Percentiles rank a stretch among this genome's conserved stretches.
These are phyloP conservation scores for Microcyclospora pomicola DNA, from an alignment of 2,329 filamentous ascomycete genomes.

Conservation along the genomic window DNA sequence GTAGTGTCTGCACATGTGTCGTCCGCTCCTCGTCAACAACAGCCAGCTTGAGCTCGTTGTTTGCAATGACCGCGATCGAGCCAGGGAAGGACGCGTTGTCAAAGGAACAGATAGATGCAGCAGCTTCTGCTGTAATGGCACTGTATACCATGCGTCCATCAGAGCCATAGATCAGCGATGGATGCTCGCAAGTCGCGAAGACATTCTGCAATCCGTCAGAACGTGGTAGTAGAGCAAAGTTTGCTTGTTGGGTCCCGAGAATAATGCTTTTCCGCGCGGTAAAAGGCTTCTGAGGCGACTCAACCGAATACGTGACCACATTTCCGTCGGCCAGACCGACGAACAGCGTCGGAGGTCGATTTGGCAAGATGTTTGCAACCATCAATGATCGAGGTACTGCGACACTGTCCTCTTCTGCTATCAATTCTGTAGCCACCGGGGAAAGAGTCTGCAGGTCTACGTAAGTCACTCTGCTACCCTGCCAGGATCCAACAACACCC, in stretches of 20 bases:
- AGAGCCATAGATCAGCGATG: constrained; percentile 80
- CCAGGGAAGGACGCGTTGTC: constrained; percentile 64
- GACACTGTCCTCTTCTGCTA: constrained; percentile 45
- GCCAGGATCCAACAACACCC: constrained; percentile 79
- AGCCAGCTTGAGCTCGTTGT: constrained; percentile 58
- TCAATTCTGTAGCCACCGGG: constrained; percentile 48
- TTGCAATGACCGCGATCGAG: constrained; percentile 67
- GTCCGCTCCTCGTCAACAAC: constrained; percentile 70
- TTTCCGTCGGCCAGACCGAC: constrained; percentile 86
- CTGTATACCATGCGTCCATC: constrained; percentile 86
- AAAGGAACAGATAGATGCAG: constrained; percentile 69
- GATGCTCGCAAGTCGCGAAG: constrained; percentile 87
- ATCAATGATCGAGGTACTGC: constrained; percentile 74
- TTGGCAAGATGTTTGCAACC: constrained; percentile 58
- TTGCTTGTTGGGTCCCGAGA: constrained; percentile 72
- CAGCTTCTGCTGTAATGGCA: constrained; percentile 79
- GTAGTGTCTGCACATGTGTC: constrained; percentile 73
- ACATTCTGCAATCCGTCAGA: constrained; percentile 58
- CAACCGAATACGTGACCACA: constrained; percentile 69
- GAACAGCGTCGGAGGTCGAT: constrained; percentile 62
- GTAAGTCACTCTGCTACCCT: constrained; percentile 64
- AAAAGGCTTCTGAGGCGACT: constrained; percentile 46
- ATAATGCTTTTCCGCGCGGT: constrained; percentile 60
- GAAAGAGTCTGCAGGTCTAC: constrained; percentile 54
- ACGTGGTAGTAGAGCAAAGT: constrained; percentile 63